These are phyloP conservation scores for Botryotinia globosa DNA, from an alignment of 2,329 filamentous ascomycete genomes.

Conservation along the genomic window DNA sequence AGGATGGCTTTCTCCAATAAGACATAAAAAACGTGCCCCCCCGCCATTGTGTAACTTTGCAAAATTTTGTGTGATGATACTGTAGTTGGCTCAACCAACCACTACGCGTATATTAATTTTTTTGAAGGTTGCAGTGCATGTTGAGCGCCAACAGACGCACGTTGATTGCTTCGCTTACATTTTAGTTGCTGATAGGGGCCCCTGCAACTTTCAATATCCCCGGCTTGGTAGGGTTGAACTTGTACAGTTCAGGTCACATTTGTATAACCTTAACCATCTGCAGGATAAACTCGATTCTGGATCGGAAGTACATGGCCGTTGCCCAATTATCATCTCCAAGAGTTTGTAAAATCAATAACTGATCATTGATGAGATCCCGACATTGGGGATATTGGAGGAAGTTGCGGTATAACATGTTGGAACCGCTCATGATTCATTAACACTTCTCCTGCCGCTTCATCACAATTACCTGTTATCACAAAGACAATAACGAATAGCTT, in stretches of 20 bases:
- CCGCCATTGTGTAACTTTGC: slow-evolving; percentile 11
- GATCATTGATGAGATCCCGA: slow-evolving; percentile 1
- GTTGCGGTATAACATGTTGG: background rate
- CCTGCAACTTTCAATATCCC: slow-evolving; percentile 10
- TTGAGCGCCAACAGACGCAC: slow-evolving; percentile 19
- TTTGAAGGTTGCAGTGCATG: slow-evolving; percentile 9
- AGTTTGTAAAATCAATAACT: background rate
- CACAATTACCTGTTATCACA: background rate
- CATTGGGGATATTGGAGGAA: slow-evolving; percentile 8
- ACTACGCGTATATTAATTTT: background rate
- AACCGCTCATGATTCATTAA: slow-evolving; percentile 6
- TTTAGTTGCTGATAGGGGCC: slow-evolving; percentile 9
- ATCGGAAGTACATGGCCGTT: background rate
- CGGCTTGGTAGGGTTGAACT: background rate
- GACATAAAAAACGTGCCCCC: slow-evolving; percentile 16
- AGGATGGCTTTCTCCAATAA: slow-evolving; percentile 4
- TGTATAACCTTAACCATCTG: slow-evolving; percentile 11
- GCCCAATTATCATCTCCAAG: slow-evolving; percentile 6
- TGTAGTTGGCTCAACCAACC: slow-evolving; percentile 10
- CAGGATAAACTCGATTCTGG: slow-evolving; percentile 9
- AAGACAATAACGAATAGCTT: background rate
- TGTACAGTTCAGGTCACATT: background rate
- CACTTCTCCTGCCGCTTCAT: background rate
- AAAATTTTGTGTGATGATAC: slow-evolving; percentile 8
- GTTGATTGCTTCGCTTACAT: slow-evolving; percentile 19